Conservation (phyloP, 75 land plant genomes). For the Cunninghamia lanceolata region DNA sequence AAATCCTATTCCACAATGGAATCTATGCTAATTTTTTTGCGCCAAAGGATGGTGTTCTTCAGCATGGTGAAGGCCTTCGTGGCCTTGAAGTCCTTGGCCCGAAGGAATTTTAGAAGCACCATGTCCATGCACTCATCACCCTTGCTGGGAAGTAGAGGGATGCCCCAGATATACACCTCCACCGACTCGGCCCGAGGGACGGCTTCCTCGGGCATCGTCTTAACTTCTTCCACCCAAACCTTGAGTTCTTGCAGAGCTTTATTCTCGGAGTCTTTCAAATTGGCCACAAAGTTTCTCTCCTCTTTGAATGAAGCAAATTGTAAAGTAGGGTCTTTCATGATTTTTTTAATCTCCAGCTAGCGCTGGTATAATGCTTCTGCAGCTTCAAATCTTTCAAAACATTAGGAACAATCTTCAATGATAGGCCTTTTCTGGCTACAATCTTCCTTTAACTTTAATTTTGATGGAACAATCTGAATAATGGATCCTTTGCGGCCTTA, state of each 20-base stretch:
- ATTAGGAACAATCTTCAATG: no score
- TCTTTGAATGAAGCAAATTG: constrained; percentile 30
- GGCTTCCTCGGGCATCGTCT: neutral
- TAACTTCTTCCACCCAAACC: constrained; percentile 27
- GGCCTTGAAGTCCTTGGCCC: constrained; percentile 47
- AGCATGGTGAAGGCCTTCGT: constrained; percentile 43
- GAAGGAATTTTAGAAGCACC: constrained; percentile 32
- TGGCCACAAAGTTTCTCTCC: constrained; percentile 57
- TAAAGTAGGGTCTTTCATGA: constrained; percentile 16
- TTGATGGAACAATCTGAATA: no score
- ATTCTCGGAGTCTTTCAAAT: constrained; percentile 67
- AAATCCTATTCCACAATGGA: constrained; percentile 36
- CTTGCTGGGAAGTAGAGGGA: constrained; percentile 23
- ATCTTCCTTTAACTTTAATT: no score
- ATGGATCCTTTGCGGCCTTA: no score
- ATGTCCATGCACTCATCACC: constrained; percentile 35
- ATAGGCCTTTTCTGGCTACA: no score
- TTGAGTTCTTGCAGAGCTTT: constrained; percentile 62
- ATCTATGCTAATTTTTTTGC: constrained; percentile 40
- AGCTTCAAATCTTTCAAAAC: no score
- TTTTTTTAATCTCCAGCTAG: no score
- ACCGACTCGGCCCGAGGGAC: neutral
- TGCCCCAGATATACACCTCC: constrained; percentile 32
- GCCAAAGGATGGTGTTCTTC: constrained; percentile 36
- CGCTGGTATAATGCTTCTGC: no score